Evolutionary conservation across 306 rosid genomes (phyloP).

Genomic region (Vigna reflexopilosa): DNA sequence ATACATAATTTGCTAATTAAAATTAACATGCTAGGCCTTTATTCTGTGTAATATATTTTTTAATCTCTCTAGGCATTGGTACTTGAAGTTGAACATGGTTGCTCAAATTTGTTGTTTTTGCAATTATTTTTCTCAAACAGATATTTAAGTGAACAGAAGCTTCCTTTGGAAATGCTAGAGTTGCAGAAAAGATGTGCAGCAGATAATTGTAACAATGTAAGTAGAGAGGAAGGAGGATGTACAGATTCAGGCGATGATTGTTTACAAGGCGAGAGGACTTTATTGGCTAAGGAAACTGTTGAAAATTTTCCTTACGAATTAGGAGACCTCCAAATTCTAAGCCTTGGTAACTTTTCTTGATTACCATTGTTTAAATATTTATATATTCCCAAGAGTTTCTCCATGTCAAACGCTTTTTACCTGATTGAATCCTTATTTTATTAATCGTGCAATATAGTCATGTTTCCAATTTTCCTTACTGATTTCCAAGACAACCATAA

Average conservation of each 20-base stretch:
- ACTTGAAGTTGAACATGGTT: constrained; percentile 25
- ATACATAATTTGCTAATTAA: not conserved
- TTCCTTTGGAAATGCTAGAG: constrained; percentile 84
- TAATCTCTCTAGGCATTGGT: constrained; percentile 19
- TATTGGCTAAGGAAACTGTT: constrained; percentile 46
- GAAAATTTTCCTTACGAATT: constrained; percentile 68
- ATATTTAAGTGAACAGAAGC: constrained; percentile 86
- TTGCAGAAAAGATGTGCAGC: constrained; percentile 71
- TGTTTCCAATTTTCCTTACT: constrained; percentile 21
- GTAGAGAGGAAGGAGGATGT: constrained; percentile 76
- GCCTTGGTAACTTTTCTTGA: constrained; percentile 67
- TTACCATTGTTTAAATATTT: constrained; percentile 20
- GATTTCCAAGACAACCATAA: constrained; percentile 38
- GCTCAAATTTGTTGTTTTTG: constrained; percentile 43
- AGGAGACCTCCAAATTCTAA: constrained; percentile 80
- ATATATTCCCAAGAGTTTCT: constrained; percentile 22
- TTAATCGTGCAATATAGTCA: constrained; percentile 31
- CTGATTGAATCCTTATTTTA: not conserved
- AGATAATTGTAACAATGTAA: constrained; percentile 62
- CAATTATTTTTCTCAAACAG: constrained; percentile 56
- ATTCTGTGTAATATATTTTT: constrained; percentile 29
- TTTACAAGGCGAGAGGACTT: constrained; percentile 57
- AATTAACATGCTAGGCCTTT: not conserved
- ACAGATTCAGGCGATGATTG: constrained; percentile 80
- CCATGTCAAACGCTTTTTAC: not conserved